A percentile compares a stretch with the other conserved stretches of the same genome.
phyloP scores from a whole-genome alignment of 2,329 filamentous ascomycete genomes.

The Aspergillus puulaauensis region DNA sequence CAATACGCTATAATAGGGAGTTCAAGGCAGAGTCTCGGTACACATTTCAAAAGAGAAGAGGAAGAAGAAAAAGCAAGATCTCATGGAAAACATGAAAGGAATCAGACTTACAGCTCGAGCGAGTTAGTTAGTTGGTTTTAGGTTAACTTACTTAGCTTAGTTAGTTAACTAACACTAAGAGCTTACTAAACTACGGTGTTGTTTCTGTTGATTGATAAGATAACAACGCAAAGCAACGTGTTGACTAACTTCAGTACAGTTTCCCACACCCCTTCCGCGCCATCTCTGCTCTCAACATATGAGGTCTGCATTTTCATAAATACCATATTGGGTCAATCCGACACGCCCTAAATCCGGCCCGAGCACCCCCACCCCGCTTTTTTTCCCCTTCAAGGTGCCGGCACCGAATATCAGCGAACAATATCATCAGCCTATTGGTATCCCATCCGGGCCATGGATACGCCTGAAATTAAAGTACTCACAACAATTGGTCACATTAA shows the following conservation, averaged over 20 bases:
- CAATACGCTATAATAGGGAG: too few relatives aligned
- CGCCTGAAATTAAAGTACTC: background rate
- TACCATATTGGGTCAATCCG: background rate
- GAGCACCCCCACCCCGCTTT: background rate
- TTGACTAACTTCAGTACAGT: background rate
- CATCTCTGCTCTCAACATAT: background rate
- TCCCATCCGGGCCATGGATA: conserved; percentile 15
- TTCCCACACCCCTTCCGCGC: too few relatives aligned
- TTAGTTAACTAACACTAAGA: too few relatives aligned
- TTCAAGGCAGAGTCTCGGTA: too few relatives aligned
- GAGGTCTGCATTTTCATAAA: background rate
- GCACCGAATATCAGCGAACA: background rate
- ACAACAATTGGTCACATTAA: conserved; percentile 8
- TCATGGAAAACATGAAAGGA: too few relatives aligned
- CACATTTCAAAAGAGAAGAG: too few relatives aligned
- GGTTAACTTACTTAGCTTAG: too few relatives aligned
- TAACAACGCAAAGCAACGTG: conserved; percentile 13
- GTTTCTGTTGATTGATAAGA: conserved; percentile 22
- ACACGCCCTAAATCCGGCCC: background rate
- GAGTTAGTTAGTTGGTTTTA: too few relatives aligned
- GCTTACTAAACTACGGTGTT: background rate
- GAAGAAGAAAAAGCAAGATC: too few relatives aligned
- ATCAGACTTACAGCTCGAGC: too few relatives aligned
- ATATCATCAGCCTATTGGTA: background rate
- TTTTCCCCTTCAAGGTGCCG: background rate